Percentiles rank a stretch among this genome's conserved stretches.
phyloP scores from a whole-genome alignment of 768 basidiomycete species.

The Guyanaporus albipodus region DNA sequence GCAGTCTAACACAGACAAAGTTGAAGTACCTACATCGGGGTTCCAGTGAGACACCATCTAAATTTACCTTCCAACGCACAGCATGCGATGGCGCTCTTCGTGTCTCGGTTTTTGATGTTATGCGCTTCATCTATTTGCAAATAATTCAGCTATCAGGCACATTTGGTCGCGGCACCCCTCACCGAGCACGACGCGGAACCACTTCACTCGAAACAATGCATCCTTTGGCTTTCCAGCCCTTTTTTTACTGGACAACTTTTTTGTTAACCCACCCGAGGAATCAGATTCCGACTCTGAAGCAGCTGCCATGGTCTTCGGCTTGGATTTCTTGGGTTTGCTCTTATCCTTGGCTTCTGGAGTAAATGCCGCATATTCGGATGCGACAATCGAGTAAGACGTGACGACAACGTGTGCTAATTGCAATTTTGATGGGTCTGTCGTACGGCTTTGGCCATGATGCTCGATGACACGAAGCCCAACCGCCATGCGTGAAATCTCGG shows the following conservation, averaged over 20 bases:
- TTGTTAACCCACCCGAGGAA: slow-evolving; percentile 40
- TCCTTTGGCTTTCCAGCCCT: slow-evolving; percentile 46
- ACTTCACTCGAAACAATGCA: slow-evolving; percentile 74
- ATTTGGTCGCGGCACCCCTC: slow-evolving; percentile 9
- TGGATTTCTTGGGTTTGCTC: slow-evolving; percentile 43
- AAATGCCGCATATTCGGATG: slow-evolving; percentile 69
- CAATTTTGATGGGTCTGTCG: slow-evolving; percentile 57
- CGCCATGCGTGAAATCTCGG: slow-evolving; percentile 74
- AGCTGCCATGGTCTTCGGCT: slow-evolving; percentile 28
- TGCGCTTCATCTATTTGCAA: slow-evolving; percentile 78
- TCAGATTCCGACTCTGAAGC: slow-evolving; percentile 32
- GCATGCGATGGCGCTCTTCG: slow-evolving; percentile 75
- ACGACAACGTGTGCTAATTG: slow-evolving; percentile 66
- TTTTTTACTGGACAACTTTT: slow-evolving; percentile 38
- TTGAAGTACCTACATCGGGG: slow-evolving; percentile 52
- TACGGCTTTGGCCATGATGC: slow-evolving; percentile 78
- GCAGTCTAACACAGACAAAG: not conserved
- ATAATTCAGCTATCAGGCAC: too few species aligned
- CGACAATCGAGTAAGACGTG: slow-evolving; percentile 83
- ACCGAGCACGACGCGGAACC: slow-evolving; percentile 88
- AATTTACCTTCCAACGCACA: slow-evolving; percentile 73
- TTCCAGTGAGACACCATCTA: slow-evolving; percentile 87
- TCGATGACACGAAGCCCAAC: slow-evolving; percentile 64
- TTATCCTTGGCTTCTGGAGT: slow-evolving; percentile 52
- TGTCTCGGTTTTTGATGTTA: slow-evolving; percentile 85